A percentile compares a stretch with the other conserved stretches of the same genome.
Conservation (phyloP, 2,329 filamentous ascomycete species). For the Cercospora nicotianae region DNA sequence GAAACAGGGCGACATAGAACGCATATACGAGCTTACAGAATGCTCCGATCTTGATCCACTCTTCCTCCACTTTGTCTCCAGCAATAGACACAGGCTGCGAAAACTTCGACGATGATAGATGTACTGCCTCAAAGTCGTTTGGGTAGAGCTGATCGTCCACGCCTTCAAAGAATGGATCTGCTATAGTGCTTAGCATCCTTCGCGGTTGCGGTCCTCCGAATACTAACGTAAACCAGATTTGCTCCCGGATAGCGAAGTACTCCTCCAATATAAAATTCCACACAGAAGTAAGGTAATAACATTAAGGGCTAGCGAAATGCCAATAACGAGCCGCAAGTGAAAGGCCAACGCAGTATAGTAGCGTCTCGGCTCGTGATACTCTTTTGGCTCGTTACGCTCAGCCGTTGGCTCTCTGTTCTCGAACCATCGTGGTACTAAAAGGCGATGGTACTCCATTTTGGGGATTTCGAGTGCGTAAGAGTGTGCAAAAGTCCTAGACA, state of each 20-base stretch:
- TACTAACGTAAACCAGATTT: not conserved
- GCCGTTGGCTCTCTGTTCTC: too few species aligned
- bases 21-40: not conserved
- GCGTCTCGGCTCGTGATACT: too few species aligned
- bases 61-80: not conserved
- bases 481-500: too few species aligned
- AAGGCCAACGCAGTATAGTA: too few species aligned
- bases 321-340: too few species aligned
- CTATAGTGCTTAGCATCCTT: not conserved
- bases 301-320: too few species aligned
- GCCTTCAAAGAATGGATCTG: not conserved
- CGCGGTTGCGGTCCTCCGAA: not conserved
- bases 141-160: not conserved
- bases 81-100: not conserved
- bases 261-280: too few species aligned
- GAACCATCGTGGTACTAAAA: too few species aligned
- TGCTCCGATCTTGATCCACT: not conserved
- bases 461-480: too few species aligned
- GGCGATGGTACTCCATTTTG: too few species aligned
- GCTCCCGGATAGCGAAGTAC: not conserved
- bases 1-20: not conserved
- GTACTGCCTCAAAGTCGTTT: not conserved
- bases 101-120: not conserved
- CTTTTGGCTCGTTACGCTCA: too few species aligned
- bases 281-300: too few species aligned